Conservation (phyloP, 495 filamentous ascomycete genomes). For the Podospora sp. region DNA sequence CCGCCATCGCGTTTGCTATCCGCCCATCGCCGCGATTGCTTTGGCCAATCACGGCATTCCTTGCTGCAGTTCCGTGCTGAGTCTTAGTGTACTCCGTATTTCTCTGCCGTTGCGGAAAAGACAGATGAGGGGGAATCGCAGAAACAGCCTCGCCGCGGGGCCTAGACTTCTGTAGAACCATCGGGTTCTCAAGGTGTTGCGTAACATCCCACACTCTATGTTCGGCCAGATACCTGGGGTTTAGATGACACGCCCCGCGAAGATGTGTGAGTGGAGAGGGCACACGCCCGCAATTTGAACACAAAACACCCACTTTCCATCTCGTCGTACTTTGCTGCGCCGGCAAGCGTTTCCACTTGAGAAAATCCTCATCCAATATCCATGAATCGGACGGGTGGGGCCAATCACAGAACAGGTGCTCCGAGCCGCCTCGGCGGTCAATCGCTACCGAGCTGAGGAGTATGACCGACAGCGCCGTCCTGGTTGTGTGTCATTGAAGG, state of each 20-base stretch:
- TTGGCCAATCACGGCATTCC: slow-evolving; percentile 11
- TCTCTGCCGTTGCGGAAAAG: not conserved
- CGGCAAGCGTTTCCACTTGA: not conserved
- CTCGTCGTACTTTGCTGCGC: not conserved
- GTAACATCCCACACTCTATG: not conserved
- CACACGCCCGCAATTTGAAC: not conserved
- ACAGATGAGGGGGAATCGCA: not conserved
- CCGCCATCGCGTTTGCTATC: not conserved
- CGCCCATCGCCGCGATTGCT: not conserved
- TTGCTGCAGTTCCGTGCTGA: not conserved
- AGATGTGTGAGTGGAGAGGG: not conserved
- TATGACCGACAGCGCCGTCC: not conserved
- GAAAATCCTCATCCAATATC: too few species aligned
- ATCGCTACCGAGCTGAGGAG: not conserved
- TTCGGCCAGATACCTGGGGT: not conserved
- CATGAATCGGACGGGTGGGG: not conserved
- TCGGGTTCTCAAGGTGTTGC: not conserved
- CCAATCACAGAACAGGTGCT: not conserved
- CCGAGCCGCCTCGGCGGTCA: not conserved
- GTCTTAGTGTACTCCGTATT: not conserved
- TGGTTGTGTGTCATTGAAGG: not conserved
- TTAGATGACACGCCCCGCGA: not conserved
- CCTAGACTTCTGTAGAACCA: slow-evolving; percentile 7
- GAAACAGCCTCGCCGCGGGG: not conserved
- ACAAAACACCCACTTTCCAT: not conserved